A percentile compares a stretch with the other conserved stretches of the same genome.
These are phyloP conservation scores for Beauveria caledonica DNA, from an alignment of 2,329 filamentous ascomycete genomes.

Conservation along the genomic window DNA sequence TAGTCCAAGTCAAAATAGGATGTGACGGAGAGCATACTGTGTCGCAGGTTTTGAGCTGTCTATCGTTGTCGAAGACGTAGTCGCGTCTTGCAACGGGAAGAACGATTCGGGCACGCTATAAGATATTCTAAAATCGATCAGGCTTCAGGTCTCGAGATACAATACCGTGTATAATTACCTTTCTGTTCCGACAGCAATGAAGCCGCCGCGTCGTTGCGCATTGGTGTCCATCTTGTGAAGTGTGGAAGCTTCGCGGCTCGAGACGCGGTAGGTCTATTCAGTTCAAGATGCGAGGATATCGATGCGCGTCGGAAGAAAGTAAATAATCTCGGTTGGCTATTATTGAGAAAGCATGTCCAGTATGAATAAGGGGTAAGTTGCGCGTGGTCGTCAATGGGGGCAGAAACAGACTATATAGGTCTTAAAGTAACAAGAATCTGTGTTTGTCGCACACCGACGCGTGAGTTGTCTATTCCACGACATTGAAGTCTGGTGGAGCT, in stretches of 20 bases:
- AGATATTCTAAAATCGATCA: constrained; percentile 1
- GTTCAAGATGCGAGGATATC: background rate
- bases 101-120: constrained; percentile 8
- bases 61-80: background rate
- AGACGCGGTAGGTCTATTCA: constrained; percentile 1
- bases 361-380: background rate
- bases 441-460: constrained; percentile 8
- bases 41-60: background rate
- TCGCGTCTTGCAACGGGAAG: constrained; percentile 7
- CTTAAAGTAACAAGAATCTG: background rate
- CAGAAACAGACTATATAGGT: background rate
- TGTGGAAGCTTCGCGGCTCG: background rate
- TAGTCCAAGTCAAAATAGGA: background rate
- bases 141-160: background rate
- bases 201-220: background rate
- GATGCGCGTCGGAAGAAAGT: background rate
- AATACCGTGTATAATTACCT: background rate
- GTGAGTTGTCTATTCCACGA: constrained; percentile 1
- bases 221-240: constrained; percentile 4
- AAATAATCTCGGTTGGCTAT: background rate
- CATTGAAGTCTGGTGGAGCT: constrained; percentile 6
- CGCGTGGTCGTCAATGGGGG: background rate
- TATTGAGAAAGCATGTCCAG: background rate
- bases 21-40: background rate
- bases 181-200: background rate